Evolutionary conservation across 768 basidiomycete species (phyloP).

Genomic region (Antrodiella citrinella): DNA sequence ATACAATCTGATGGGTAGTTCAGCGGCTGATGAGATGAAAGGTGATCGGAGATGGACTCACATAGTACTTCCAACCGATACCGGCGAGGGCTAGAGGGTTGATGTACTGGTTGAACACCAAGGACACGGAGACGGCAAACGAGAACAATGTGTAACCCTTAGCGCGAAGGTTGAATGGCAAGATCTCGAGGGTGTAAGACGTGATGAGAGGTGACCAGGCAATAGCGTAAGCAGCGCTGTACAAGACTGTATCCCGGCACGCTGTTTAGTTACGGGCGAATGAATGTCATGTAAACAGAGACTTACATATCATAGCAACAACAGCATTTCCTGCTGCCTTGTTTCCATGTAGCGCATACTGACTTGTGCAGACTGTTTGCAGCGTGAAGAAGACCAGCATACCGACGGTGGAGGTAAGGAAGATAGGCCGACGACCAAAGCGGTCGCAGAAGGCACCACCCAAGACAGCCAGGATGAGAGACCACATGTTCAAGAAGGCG

Average conservation of each 20-base stretch:
- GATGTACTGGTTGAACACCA: constrained; percentile 37
- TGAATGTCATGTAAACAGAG: neutral
- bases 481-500: constrained; percentile 17
- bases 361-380: constrained; percentile 17
- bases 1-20: constrained; percentile 37
- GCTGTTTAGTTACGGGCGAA: too few relatives aligned
- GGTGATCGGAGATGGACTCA: neutral
- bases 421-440: constrained; percentile 17
- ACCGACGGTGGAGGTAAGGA: constrained; percentile 19
- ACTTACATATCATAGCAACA: constrained; percentile 22
- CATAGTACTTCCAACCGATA: constrained; percentile 7
- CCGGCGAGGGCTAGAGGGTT: constrained; percentile 27
- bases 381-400: constrained; percentile 21
- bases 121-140: constrained; percentile 30
- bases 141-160: constrained; percentile 32
- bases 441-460: constrained; percentile 27
- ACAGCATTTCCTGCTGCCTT: constrained; percentile 22
- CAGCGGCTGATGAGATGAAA: neutral
- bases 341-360: constrained; percentile 9
- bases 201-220: constrained; percentile 31
- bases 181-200: constrained; percentile 34
- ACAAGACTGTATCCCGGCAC: constrained; percentile 13
- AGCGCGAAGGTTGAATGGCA: constrained; percentile 32
- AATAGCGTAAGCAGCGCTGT: constrained; percentile 4
- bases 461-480: constrained; percentile 18